A percentile compares a stretch with the other conserved stretches of the same genome.
Evolutionary conservation across 805 yeast species (phyloP).

Genomic region (Wickerhamomyces sydowiorum): DNA sequence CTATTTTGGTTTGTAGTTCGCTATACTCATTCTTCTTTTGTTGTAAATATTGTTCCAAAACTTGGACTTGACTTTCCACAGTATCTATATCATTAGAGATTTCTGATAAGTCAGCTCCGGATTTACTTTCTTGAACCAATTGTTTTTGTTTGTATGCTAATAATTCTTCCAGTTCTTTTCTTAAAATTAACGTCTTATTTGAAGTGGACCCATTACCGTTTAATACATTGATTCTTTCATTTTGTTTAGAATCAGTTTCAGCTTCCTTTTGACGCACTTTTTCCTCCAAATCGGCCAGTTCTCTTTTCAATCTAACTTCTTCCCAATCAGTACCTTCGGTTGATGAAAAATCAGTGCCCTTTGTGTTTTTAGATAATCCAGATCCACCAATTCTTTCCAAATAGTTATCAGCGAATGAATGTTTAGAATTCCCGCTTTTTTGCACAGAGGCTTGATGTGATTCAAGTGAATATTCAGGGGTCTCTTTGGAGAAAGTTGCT

Average conservation of each 20-base stretch:
- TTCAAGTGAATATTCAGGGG: slow-evolving; percentile 63
- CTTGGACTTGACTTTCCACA: slow-evolving; percentile 71
- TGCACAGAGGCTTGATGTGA: slow-evolving; percentile 41
- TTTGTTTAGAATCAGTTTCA: slow-evolving; percentile 34
- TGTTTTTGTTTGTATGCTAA: slow-evolving; percentile 70
- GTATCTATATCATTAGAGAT: slow-evolving; percentile 58
- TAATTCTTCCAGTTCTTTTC: slow-evolving; percentile 74
- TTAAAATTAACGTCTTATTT: slow-evolving; percentile 28
- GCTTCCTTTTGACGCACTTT: slow-evolving; percentile 52
- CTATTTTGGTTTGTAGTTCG: slow-evolving; percentile 38
- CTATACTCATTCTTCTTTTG: slow-evolving; percentile 57
- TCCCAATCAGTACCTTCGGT: slow-evolving; percentile 87
- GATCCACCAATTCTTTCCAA: slow-evolving; percentile 51
- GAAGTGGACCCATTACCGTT: slow-evolving; percentile 21
- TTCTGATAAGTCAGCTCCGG: slow-evolving; percentile 35
- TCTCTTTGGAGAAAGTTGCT: slow-evolving; percentile 85
- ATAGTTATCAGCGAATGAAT: slow-evolving; percentile 49
- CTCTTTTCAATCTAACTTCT: slow-evolving; percentile 75
- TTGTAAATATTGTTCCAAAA: slow-evolving; percentile 62
- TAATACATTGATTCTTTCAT: slow-evolving; percentile 19
- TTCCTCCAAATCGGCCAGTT: slow-evolving; percentile 69
- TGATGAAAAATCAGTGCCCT: slow-evolving; percentile 67
- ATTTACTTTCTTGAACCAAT: slow-evolving; percentile 32
- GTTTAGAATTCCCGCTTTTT: slow-evolving; percentile 19
- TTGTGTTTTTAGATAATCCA: slow-evolving; percentile 24